Percentiles rank a stretch among this genome's conserved stretches.
Conservation (phyloP, 2,329 filamentous ascomycete species). For the Fusarium verrucosum region DNA sequence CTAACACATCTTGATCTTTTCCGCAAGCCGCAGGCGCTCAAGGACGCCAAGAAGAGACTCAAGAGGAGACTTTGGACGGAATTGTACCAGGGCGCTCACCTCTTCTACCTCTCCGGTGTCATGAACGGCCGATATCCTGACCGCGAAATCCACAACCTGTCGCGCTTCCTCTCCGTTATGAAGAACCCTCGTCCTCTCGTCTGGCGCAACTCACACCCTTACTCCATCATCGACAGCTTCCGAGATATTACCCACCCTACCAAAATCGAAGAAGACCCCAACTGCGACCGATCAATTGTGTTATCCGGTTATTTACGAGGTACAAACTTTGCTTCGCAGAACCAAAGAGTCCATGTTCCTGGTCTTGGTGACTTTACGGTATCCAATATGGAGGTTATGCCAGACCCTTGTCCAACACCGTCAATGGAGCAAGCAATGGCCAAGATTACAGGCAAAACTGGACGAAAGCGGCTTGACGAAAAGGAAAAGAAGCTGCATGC, state of each 20-base stretch:
- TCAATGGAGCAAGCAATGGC: constrained; percentile 87
- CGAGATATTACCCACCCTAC: constrained; percentile 95
- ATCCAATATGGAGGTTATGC: constrained; percentile 82
- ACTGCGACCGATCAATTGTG: constrained; percentile 89
- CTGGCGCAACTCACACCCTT: constrained; percentile 96
- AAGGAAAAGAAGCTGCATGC: constrained; percentile 97
- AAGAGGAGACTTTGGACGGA: constrained; percentile 98
- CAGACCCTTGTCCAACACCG: constrained; percentile 95
- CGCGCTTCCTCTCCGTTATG: constrained; percentile 96
- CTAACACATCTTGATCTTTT: constrained; percentile 96
- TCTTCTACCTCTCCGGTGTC: constrained; percentile 96
- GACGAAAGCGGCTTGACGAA: constrained; percentile 83
- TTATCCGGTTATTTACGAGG: constrained; percentile 94
- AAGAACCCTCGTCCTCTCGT: constrained; percentile 97
- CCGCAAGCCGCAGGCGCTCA: constrained; percentile 89
- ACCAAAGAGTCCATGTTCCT: constrained; percentile 89
- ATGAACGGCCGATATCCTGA: constrained; percentile 97
- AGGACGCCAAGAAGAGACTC: constrained; percentile 92
- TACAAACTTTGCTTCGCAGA: constrained; percentile 88
- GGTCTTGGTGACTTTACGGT: constrained; percentile 91
- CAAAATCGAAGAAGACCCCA: constrained; percentile 85
- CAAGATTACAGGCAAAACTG: constrained; percentile 84
- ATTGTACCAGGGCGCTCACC: constrained; percentile 93
- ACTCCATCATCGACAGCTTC: constrained; percentile 92
- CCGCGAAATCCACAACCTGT: constrained; percentile 94